phyloP scores from a whole-genome alignment of 2,329 filamentous ascomycete genomes.

The Westerdykella sp. region DNA sequence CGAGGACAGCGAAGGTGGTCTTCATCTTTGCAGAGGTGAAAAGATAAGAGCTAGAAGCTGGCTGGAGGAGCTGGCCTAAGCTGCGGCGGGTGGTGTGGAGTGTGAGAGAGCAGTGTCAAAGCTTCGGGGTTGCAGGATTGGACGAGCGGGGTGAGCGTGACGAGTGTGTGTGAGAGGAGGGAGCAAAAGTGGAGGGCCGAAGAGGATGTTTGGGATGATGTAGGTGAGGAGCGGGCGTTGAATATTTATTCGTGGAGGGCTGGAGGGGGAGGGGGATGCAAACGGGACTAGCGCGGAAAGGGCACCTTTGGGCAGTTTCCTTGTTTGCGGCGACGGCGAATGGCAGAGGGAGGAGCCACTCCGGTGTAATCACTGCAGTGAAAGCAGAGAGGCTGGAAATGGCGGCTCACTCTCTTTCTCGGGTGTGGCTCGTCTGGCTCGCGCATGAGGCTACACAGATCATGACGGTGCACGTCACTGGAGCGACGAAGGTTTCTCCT shows the following conservation, averaged over 20 bases:
- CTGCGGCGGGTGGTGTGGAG: background rate
- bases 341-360: too few species aligned
- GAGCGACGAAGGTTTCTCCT: too few species aligned
- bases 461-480: too few species aligned
- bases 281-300: background rate
- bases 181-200: conserved; percentile 1
- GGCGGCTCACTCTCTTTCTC: too few species aligned
- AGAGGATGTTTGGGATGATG: conserved; percentile 5
- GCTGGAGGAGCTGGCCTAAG: conserved; percentile 6
- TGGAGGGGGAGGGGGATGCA: too few species aligned
- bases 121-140: conserved; percentile 8
- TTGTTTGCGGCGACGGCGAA: background rate
- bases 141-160: conserved; percentile 9
- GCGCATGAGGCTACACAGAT: too few species aligned
- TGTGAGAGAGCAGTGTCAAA: conserved; percentile 4
- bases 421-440: too few species aligned
- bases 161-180: conserved; percentile 6
- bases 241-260: background rate
- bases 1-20: conserved; percentile 33
- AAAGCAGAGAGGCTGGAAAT: too few species aligned
- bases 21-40: conserved; percentile 30
- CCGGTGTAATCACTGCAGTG: too few species aligned
- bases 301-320: background rate
- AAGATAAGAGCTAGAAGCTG: conserved; percentile 12
- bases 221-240: background rate